These are phyloP conservation scores for Lecanicillium sp. DNA, from an alignment of 2,329 filamentous ascomycete genomes.

Conservation along the genomic window DNA sequence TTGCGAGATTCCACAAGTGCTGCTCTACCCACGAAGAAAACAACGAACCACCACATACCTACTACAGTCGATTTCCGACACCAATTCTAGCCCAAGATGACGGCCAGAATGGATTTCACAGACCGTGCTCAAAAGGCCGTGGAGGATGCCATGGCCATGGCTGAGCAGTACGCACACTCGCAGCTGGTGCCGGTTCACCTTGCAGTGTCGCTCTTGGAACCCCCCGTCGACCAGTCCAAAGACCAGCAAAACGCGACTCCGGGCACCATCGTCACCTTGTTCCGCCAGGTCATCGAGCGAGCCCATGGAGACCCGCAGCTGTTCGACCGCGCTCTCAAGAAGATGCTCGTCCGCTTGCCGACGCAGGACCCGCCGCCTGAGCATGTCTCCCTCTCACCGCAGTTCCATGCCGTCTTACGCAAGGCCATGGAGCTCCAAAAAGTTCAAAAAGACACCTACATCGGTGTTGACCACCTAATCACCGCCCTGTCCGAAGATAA, in stretches of 20 bases:
- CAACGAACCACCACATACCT: not conserved
- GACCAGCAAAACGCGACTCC: slow-evolving; percentile 73
- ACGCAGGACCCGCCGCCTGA: slow-evolving; percentile 95
- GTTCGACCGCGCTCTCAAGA: slow-evolving; percentile 86
- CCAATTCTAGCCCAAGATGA: slow-evolving; percentile 47
- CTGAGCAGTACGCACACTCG: slow-evolving; percentile 83
- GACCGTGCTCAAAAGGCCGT: slow-evolving; percentile 87
- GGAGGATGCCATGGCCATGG: slow-evolving; percentile 78
- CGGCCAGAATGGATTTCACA: slow-evolving; percentile 81
- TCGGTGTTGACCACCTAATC: slow-evolving; percentile 93
- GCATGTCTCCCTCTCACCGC: slow-evolving; percentile 71
- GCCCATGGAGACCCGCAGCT: slow-evolving; percentile 88
- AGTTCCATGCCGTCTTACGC: slow-evolving; percentile 74
- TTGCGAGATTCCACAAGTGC: not conserved
- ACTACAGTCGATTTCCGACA: not conserved
- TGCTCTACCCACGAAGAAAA: no score
- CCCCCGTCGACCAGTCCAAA: slow-evolving; percentile 67
- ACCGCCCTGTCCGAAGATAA: slow-evolving; percentile 73
- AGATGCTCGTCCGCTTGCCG: slow-evolving; percentile 79
- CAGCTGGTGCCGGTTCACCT: slow-evolving; percentile 88
- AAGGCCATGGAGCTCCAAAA: slow-evolving; percentile 85
- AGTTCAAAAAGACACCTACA: slow-evolving; percentile 93
- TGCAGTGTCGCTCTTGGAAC: slow-evolving; percentile 72
- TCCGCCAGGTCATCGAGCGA: slow-evolving; percentile 88
- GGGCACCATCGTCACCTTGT: slow-evolving; percentile 61